phyloP scores from a whole-genome alignment of 768 basidiomycete genomes.

The Lenzites betulinus region DNA sequence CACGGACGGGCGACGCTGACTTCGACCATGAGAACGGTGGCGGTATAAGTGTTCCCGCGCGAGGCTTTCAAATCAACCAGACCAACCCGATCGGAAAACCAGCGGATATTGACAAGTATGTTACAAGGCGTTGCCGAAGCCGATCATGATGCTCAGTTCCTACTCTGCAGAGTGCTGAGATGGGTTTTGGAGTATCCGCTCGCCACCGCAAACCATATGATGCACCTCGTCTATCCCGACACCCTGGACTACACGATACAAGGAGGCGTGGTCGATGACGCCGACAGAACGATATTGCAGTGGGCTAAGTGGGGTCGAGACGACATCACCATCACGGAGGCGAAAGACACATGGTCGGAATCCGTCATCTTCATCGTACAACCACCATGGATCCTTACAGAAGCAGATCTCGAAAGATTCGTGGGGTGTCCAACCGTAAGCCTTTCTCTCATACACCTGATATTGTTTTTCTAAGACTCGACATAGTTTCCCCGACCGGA shows the following conservation, averaged over 20 bases:
- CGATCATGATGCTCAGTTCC: background rate
- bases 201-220: constrained; percentile 47
- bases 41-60: constrained; percentile 32
- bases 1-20: constrained; percentile 38
- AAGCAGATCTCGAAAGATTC: constrained; percentile 39
- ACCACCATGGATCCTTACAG: constrained; percentile 43
- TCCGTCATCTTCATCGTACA: constrained; percentile 37
- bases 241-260: constrained; percentile 35
- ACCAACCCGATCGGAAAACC: constrained; percentile 35
- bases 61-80: constrained; percentile 1
- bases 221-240: constrained; percentile 36
- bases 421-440: constrained; percentile 19
- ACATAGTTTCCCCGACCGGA: background rate
- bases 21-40: constrained; percentile 32
- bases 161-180: constrained; percentile 39
- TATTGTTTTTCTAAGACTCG: background rate
- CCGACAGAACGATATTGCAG: constrained; percentile 23
- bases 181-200: constrained; percentile 58
- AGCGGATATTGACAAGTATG: constrained; percentile 46
- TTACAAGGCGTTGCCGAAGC: constrained; percentile 7
- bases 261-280: constrained; percentile 23
- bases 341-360: constrained; percentile 13
- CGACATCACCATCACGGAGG: constrained; percentile 1
- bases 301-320: constrained; percentile 18
- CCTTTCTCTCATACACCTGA: constrained; percentile 22